Percentiles rank a stretch among this genome's conserved stretches.
These are phyloP conservation scores for Xylariaceae sp. DNA, from an alignment of 2,329 filamentous ascomycete genomes.

Conservation along the genomic window DNA sequence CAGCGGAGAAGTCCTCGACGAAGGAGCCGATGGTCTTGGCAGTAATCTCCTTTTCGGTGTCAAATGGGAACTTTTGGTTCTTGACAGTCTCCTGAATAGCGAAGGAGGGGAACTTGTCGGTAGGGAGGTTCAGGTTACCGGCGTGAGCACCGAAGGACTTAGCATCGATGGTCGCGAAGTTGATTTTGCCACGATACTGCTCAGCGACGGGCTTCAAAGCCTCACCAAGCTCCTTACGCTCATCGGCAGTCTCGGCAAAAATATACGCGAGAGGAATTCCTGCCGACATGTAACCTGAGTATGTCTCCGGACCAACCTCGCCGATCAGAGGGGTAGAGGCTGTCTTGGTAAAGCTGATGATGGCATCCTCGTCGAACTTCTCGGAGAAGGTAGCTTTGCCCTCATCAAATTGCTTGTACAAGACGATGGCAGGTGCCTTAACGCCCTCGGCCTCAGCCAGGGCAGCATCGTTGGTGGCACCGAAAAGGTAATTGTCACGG, in stretches of 20 bases:
- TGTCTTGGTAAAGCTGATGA: conserved; percentile 79
- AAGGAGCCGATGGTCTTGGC: conserved; percentile 70
- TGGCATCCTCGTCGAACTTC: conserved; percentile 75
- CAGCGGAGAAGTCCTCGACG: conserved; percentile 76
- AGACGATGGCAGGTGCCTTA: conserved; percentile 77
- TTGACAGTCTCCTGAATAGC: conserved; percentile 93
- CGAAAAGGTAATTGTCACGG: conserved; percentile 91
- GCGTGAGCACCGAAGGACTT: conserved; percentile 92
- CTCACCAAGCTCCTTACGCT: conserved; percentile 74
- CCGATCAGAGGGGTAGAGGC: conserved; percentile 86
- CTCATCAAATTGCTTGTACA: conserved; percentile 98
- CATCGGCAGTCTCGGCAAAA: conserved; percentile 88
- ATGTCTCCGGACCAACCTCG: conserved; percentile 95
- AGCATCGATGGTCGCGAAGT: conserved; percentile 97
- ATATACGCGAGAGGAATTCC: conserved; percentile 95
- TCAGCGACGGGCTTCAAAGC: conserved; percentile 81
- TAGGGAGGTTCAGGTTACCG: conserved; percentile 93
- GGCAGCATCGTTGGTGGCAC: conserved; percentile 74
- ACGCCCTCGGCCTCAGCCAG: conserved; percentile 89
- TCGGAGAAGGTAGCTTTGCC: conserved; percentile 82
- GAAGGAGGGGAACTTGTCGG: conserved; percentile 93
- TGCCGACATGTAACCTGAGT: conserved; percentile 88
- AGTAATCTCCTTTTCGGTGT: conserved; percentile 76
- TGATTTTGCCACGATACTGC: conserved; percentile 89
- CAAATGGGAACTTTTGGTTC: conserved; percentile 96